phyloP scores from a whole-genome alignment of 768 basidiomycete species.

The Suillus subalutaceus region DNA sequence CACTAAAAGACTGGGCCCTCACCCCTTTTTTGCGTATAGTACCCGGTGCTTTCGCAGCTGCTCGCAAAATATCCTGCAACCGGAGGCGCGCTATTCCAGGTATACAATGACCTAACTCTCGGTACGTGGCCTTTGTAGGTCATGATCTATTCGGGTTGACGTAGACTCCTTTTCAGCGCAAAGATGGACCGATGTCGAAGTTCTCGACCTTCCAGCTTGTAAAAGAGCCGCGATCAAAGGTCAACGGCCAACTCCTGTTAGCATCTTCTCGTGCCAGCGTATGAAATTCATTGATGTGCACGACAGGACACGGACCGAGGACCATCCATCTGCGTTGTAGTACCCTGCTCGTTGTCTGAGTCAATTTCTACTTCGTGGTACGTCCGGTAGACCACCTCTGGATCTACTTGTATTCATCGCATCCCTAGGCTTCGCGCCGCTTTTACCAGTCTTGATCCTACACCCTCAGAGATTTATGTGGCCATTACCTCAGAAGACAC shows the following conservation, averaged over 20 bases:
- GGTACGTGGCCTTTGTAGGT: constrained; percentile 40
- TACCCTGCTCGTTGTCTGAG: constrained; percentile 73
- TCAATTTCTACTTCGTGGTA: constrained; percentile 66
- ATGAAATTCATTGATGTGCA: not conserved
- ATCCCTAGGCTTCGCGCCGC: constrained; percentile 56
- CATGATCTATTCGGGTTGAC: constrained; percentile 1
- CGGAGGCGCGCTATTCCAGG: constrained; percentile 68
- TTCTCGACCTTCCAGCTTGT: constrained; percentile 61
- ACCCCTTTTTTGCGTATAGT: constrained; percentile 34
- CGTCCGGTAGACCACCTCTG: constrained; percentile 15
- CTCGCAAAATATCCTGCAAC: constrained; percentile 63
- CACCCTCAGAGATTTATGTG: constrained; percentile 56
- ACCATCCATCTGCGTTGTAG: constrained; percentile 40
- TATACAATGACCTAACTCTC: constrained; percentile 72
- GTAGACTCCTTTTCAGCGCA: constrained; percentile 51
- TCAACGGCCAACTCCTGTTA: constrained; percentile 53
- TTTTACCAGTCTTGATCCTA: constrained; percentile 48
- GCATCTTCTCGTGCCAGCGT: constrained; percentile 13
- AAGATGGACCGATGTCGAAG: constrained; percentile 66
- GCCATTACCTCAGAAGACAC: constrained; percentile 79
- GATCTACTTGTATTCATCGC: not conserved
- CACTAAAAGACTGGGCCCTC: not conserved
- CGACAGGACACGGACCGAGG: constrained; percentile 44
- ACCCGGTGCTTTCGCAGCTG: constrained; percentile 47
- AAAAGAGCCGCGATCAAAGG: constrained; percentile 63